Evolutionary conservation across 371 early-diverging fungal species (phyloP).

Genomic region (Fennellomyces sp.): DNA sequence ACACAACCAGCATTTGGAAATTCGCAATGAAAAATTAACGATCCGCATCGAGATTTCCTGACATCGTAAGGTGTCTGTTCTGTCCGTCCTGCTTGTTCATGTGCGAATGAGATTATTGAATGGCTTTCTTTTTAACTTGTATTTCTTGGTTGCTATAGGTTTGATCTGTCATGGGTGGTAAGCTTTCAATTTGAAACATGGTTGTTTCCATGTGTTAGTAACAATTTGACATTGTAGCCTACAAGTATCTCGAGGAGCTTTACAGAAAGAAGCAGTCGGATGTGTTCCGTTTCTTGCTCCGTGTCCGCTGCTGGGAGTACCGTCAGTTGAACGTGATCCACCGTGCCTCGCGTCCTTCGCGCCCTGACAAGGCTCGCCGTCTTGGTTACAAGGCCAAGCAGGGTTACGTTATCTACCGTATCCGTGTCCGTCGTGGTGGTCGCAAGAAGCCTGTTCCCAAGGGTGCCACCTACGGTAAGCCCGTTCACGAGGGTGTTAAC

Average conservation of each 20-base stretch:
- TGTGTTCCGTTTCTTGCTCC: conserved; percentile 97
- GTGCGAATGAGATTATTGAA: background rate
- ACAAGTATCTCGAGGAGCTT: conserved; percentile 98
- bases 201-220: background rate
- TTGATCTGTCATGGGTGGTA: conserved; percentile 29
- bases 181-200: background rate
- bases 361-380: conserved; percentile 99
- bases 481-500: conserved; percentile 96
- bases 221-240: conserved; percentile 47
- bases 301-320: conserved; percentile 99
- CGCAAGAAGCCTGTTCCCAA: conserved; percentile 96
- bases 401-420: conserved; percentile 97
- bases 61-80: background rate
- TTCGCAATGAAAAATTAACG: background rate
- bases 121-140: background rate
- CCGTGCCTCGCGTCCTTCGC: conserved; percentile 97
- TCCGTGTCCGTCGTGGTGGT: conserved; percentile 98
- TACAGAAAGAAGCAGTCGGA: conserved; percentile 99
- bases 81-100: background rate
- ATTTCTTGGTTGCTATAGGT: background rate
- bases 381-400: conserved; percentile 99
- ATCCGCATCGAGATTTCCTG: background rate
- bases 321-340: conserved; percentile 97
- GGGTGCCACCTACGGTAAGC: conserved; percentile 99
- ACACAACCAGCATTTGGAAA: background rate